Percentiles rank a stretch among this genome's conserved stretches.
Conservation (phyloP, 2,329 filamentous ascomycete species). For the Fusarium torreyae region DNA sequence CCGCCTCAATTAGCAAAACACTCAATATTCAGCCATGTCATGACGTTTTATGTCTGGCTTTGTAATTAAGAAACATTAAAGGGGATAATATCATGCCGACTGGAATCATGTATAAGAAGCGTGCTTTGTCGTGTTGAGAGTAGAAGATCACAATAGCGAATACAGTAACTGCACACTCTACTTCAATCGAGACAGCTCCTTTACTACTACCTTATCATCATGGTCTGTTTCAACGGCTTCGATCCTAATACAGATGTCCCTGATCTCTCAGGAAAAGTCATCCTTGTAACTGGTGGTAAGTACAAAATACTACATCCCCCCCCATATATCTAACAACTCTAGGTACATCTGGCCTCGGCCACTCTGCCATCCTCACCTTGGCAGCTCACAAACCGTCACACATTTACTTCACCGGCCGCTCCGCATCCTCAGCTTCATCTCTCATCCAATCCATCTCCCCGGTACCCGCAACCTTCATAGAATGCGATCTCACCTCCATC, state of each 20-base stretch:
- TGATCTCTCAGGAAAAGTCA: slow-evolving; percentile 63
- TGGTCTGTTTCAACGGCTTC: slow-evolving; percentile 42
- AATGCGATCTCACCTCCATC: slow-evolving; percentile 66
- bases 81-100: background rate
- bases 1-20: slow-evolving; percentile 25
- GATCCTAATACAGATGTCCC: slow-evolving; percentile 61
- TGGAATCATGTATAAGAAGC: slow-evolving; percentile 14
- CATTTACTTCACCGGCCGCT: slow-evolving; percentile 69
- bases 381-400: slow-evolving; percentile 62
- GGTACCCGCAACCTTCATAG: slow-evolving; percentile 53
- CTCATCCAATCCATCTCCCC: slow-evolving; percentile 58
- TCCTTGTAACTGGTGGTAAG: slow-evolving; percentile 66
- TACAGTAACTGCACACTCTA: background rate
- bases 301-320: too few relatives aligned
- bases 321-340: slow-evolving; percentile 10
- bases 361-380: slow-evolving; percentile 48
- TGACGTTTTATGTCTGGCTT: slow-evolving; percentile 16
- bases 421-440: slow-evolving; percentile 59
- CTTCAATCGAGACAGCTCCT: background rate
- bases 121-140: too few relatives aligned
- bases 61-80: slow-evolving; percentile 1
- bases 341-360: slow-evolving; percentile 57
- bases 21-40: background rate
- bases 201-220: background rate
- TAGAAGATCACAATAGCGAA: background rate